These are phyloP conservation scores for Russula brevipes DNA, from an alignment of 768 basidiomycete genomes.

Conservation along the genomic window DNA sequence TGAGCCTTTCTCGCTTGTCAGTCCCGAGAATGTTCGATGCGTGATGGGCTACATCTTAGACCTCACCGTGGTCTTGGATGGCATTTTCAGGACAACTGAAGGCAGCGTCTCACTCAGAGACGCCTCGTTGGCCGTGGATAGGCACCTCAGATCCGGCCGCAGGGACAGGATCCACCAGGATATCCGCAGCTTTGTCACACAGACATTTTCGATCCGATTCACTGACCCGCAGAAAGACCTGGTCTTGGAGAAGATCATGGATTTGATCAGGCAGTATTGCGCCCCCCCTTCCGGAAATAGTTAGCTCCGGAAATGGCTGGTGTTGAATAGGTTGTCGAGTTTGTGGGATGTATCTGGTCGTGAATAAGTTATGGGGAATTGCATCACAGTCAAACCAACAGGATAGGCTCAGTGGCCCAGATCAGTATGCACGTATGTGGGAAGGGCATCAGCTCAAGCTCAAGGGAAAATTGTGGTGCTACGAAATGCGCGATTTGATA, in stretches of 20 bases:
- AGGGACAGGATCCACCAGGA: neutral
- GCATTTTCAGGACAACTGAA: neutral
- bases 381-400: too few relatives aligned
- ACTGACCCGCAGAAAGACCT: neutral
- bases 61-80: neutral
- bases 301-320: neutral
- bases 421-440: too few relatives aligned
- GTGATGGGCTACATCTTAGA: slow-evolving; percentile 6
- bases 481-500: too few relatives aligned
- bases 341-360: too few relatives aligned
- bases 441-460: too few relatives aligned
- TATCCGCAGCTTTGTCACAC: neutral
- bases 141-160: neutral
- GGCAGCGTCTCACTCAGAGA: neutral
- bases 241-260: neutral
- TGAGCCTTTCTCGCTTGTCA: neutral
- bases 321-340: neutral
- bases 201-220: neutral
- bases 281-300: neutral
- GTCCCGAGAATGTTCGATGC: slow-evolving; percentile 1
- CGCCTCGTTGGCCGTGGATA: neutral
- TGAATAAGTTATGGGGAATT: too few relatives aligned
- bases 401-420: too few relatives aligned
- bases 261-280: neutral
- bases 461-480: too few relatives aligned